Evolutionary conservation across 192 early-diverging fungal species (phyloP).

Genomic region (Coemansia sp.): DNA sequence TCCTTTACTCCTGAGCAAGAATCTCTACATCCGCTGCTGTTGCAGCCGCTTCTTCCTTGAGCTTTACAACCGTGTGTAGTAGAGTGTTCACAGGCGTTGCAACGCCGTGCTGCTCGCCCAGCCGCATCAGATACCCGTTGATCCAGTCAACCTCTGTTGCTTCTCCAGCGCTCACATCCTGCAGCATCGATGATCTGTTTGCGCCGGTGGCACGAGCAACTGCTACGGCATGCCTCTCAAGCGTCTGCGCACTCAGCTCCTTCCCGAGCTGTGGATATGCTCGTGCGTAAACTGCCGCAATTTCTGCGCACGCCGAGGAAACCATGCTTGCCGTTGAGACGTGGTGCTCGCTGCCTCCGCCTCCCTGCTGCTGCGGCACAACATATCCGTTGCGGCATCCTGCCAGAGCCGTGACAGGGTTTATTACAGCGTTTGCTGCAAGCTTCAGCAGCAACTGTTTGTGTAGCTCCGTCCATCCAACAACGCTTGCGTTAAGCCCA

Average conservation of each 20-base stretch:
- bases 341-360: conserved; percentile 13
- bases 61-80: conserved; percentile 42
- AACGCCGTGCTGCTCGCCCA: conserved; percentile 53
- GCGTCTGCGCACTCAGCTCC: conserved; percentile 29
- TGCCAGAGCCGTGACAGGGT: conserved; percentile 64
- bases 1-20: neutral
- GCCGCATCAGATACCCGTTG: conserved; percentile 58
- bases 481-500: conserved; percentile 33
- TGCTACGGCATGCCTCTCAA: conserved; percentile 41
- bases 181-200: conserved; percentile 60
- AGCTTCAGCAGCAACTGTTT: conserved; percentile 58
- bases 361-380: conserved; percentile 21
- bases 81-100: conserved; percentile 44
- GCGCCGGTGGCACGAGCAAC: conserved; percentile 44
- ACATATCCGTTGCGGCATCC: conserved; percentile 60
- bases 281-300: conserved; percentile 39
- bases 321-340: conserved; percentile 21
- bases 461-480: conserved; percentile 52
- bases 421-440: conserved; percentile 67
- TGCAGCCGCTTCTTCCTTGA: conserved; percentile 20
- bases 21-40: neutral
- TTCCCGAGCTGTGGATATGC: conserved; percentile 42
- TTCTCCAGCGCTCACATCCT: conserved; percentile 42
- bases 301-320: conserved; percentile 33
- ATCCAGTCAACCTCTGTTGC: conserved; percentile 60